Percentiles rank a stretch among this genome's conserved stretches.
Evolutionary conservation across 805 yeast genomes (phyloP).

Genomic region (Lachancea nothofagi): DNA sequence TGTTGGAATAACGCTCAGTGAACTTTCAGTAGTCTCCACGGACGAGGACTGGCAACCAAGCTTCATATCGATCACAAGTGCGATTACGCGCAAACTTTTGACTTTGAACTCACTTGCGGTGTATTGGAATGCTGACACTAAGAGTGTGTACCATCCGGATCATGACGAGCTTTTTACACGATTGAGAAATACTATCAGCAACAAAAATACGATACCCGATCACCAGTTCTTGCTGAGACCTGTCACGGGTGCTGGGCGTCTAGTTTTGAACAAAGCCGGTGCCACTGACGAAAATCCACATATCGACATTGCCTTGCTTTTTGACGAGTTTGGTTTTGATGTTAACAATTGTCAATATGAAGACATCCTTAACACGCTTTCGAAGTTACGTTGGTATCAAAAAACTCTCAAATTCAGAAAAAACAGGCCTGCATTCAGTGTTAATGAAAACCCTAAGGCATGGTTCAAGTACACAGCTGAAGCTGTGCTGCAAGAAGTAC

Average conservation of each 20-base stretch:
- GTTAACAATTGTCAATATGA: conserved; percentile 81
- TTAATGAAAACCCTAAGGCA: conserved; percentile 57
- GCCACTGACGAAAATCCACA: conserved; percentile 66
- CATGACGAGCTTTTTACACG: conserved; percentile 43
- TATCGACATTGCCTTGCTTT: conserved; percentile 65
- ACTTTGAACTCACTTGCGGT: conserved; percentile 68
- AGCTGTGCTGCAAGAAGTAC: conserved; percentile 74
- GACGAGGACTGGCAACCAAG: conserved; percentile 80
- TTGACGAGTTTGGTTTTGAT: conserved; percentile 84
- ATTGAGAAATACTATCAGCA: conserved; percentile 43
- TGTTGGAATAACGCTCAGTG: conserved; percentile 75
- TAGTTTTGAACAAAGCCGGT: conserved; percentile 74
- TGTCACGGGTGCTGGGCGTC: conserved; percentile 79
- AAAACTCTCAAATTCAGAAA: conserved; percentile 71
- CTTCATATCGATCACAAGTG: conserved; percentile 66
- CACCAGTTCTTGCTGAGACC: conserved; percentile 71
- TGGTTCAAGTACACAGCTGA: conserved; percentile 82
- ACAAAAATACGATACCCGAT: conserved; percentile 29
- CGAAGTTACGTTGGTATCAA: conserved; percentile 71
- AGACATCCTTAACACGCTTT: conserved; percentile 73
- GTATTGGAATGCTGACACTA: conserved; percentile 75
- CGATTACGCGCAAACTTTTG: conserved; percentile 68
- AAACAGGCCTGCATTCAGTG: conserved; percentile 52
- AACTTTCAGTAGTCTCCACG: conserved; percentile 87
- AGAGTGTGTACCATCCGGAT: conserved; percentile 43